These are phyloP conservation scores for Plasmodium chabaudi DNA, from an alignment of 169 alveolate species.

Conservation along the genomic window DNA sequence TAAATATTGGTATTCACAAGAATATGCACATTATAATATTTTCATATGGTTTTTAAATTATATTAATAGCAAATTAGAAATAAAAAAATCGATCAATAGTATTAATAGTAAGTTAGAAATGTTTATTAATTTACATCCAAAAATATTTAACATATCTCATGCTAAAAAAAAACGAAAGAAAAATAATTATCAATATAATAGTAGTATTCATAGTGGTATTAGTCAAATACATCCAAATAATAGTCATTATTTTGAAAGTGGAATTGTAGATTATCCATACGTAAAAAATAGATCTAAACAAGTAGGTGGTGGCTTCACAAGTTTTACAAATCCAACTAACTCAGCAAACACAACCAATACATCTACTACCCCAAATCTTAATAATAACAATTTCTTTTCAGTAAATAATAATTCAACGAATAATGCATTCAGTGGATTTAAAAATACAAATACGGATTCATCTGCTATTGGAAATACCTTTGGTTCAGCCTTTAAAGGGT, in stretches of 20 bases:
- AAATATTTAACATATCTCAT: slow-evolving; percentile 64
- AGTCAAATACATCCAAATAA: not conserved
- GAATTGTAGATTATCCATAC: slow-evolving; percentile 54
- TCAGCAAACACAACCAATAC: slow-evolving; percentile 6
- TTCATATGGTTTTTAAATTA: slow-evolving; percentile 74
- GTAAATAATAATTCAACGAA: not conserved
- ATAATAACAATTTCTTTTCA: not conserved
- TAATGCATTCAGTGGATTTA: not conserved
- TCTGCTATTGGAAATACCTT: not conserved
- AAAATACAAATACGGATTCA: too few species aligned
- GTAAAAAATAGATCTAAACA: slow-evolving; percentile 57
- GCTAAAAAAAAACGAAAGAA: slow-evolving; percentile 70
- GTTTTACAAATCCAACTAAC: slow-evolving; percentile 6
- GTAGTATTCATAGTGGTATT: too few species aligned
- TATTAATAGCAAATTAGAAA: slow-evolving; percentile 46
- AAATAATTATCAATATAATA: slow-evolving; percentile 13
- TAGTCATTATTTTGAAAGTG: slow-evolving; percentile 60
- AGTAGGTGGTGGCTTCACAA: slow-evolving; percentile 58
- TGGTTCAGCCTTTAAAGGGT: slow-evolving; percentile 39
- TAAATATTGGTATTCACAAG: slow-evolving; percentile 75
- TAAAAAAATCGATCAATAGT: slow-evolving; percentile 33
- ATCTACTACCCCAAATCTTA: not conserved
- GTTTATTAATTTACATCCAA: slow-evolving; percentile 60
- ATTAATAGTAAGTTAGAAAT: slow-evolving; percentile 65
- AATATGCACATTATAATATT: slow-evolving; percentile 38